Conservation (phyloP, 2,329 filamentous ascomycete species). For the Diplodia mutila region DNA sequence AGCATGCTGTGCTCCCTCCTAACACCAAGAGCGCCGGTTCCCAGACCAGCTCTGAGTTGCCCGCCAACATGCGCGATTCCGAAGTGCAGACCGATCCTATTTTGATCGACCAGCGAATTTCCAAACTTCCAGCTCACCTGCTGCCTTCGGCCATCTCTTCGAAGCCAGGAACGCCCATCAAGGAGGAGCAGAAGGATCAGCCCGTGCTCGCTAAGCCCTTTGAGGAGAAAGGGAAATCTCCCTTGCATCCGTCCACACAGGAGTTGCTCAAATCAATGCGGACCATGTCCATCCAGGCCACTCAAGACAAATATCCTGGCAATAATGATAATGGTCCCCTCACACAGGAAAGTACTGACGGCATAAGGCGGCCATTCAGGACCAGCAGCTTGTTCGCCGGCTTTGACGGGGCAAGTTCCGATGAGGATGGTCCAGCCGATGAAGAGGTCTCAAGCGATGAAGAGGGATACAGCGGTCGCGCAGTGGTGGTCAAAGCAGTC, state of each 20-base stretch:
- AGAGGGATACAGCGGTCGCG: constrained; percentile 56
- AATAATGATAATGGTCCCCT: constrained; percentile 81
- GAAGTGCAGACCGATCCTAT: constrained; percentile 91
- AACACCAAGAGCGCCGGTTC: constrained; percentile 79
- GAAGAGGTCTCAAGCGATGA: constrained; percentile 60
- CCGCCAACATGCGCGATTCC: constrained; percentile 54
- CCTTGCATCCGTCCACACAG: constrained; percentile 22
- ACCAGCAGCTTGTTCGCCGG: constrained; percentile 86
- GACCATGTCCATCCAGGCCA: constrained; percentile 36
- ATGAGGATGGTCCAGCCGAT: constrained; percentile 63
- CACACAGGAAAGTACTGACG: constrained; percentile 59
- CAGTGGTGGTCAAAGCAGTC: constrained; percentile 51
- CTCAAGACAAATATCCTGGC: constrained; percentile 71
- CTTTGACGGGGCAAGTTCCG: constrained; percentile 52
- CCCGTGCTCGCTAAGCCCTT: constrained; percentile 24
- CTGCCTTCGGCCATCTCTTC: constrained; percentile 76
- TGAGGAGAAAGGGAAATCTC: constrained; percentile 26
- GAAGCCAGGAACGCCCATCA: constrained; percentile 48
- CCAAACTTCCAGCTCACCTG: constrained; percentile 75
- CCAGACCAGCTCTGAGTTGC: constrained; percentile 67
- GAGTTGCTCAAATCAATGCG: constrained; percentile 24
- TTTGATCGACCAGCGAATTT: constrained; percentile 75
- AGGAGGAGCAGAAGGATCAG: constrained; percentile 15
- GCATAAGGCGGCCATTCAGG: constrained; percentile 70
- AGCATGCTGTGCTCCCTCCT: constrained; percentile 76